phyloP scores from a whole-genome alignment of 2,329 filamentous ascomycete species.

The Aotearoamyces nothofagi region DNA sequence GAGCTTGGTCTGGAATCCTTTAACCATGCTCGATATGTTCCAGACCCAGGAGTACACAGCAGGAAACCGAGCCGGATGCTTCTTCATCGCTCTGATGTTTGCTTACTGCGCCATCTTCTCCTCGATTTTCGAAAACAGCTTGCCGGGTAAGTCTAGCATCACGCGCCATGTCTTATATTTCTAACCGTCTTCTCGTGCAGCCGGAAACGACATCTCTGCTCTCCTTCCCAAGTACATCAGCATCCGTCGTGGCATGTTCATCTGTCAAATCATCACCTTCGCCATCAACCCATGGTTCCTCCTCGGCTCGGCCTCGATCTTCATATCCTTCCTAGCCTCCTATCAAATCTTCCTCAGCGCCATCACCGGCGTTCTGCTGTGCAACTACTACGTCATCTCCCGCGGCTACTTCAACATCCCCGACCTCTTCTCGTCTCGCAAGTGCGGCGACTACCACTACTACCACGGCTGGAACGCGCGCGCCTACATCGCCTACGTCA shows the following conservation, averaged over 20 bases:
- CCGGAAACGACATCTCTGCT: constrained; percentile 23
- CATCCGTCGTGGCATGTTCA: constrained; percentile 23
- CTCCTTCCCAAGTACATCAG: constrained; percentile 24
- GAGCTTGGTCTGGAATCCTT: constrained; percentile 21
- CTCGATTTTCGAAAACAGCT: constrained; percentile 26
- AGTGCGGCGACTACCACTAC: constrained; percentile 19
- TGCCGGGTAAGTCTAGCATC: too few relatives aligned
- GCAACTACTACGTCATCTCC: constrained; percentile 26
- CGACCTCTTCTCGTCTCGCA: constrained; percentile 19
- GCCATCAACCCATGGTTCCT: constrained; percentile 25
- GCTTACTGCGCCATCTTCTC: constrained; percentile 27
- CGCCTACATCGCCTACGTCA: constrained; percentile 20
- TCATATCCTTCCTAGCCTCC: constrained; percentile 24
- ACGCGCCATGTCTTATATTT: too few relatives aligned
- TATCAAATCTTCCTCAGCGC: constrained; percentile 27
- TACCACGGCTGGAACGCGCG: constrained; percentile 21
- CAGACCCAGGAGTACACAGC: constrained; percentile 20
- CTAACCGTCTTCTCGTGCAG: too few relatives aligned
- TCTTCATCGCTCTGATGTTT: constrained; percentile 26
- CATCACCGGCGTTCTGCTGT: constrained; percentile 26
- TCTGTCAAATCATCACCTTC: constrained; percentile 21
- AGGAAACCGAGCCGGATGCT: constrained; percentile 22
- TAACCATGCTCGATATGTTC: constrained; percentile 21
- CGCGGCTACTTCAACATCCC: constrained; percentile 21
- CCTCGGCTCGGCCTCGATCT: constrained; percentile 20